phyloP scores from a whole-genome alignment of 2,329 filamentous ascomycete species.

The Fusarium sp. region DNA sequence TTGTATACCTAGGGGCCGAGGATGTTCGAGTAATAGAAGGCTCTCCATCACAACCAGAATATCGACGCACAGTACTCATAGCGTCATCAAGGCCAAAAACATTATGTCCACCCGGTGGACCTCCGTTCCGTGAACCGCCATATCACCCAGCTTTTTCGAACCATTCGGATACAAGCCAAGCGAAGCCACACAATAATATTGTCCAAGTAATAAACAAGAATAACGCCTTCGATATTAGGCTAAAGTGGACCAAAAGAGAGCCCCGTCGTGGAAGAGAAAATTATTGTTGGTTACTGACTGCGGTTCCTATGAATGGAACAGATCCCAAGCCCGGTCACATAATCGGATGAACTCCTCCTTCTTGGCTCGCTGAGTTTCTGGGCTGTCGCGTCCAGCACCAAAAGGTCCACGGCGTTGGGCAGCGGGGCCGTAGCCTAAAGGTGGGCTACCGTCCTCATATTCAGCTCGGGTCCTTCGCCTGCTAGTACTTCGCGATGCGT shows the following conservation, averaged over 20 bases:
- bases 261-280: constrained; percentile 38
- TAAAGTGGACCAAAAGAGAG: constrained; percentile 20
- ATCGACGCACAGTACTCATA: constrained; percentile 47
- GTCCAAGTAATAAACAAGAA: constrained; percentile 47
- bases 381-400: constrained; percentile 84
- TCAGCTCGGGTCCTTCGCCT: constrained; percentile 87
- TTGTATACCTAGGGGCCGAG: constrained; percentile 4
- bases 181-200: constrained; percentile 38
- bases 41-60: constrained; percentile 17
- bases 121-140: constrained; percentile 34
- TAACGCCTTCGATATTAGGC: constrained; percentile 30
- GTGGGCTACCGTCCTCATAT: constrained; percentile 94
- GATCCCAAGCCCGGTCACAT: constrained; percentile 92
- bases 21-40: constrained; percentile 11
- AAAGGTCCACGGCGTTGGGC: constrained; percentile 76
- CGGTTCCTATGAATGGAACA: constrained; percentile 85
- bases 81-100: constrained; percentile 49
- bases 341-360: constrained; percentile 91
- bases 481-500: constrained; percentile 70
- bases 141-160: constrained; percentile 43
- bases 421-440: constrained; percentile 80
- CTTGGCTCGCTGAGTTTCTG: constrained; percentile 86
- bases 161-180: constrained; percentile 29
- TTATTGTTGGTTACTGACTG: constrained; percentile 33
- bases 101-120: constrained; percentile 45